Conservation (phyloP, 2,329 filamentous ascomycete genomes). For the Rosellinia necatrix region DNA sequence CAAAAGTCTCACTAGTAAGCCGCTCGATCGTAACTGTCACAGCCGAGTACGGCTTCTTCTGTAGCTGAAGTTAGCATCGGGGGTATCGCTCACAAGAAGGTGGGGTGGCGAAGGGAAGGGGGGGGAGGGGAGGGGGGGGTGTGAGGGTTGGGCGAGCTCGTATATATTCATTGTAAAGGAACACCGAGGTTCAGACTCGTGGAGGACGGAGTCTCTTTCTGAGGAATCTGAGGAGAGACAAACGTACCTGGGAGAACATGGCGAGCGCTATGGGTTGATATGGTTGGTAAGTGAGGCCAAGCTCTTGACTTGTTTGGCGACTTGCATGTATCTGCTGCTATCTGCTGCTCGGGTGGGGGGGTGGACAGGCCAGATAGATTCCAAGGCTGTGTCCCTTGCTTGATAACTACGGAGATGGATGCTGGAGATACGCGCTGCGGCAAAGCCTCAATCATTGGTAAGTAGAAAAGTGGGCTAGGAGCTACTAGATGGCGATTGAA, state of each 20-base stretch:
- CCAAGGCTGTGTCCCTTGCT: not conserved
- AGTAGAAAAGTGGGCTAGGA: not conserved
- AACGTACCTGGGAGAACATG: slow-evolving; percentile 30
- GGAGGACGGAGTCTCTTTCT: not conserved
- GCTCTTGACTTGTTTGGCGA: not conserved
- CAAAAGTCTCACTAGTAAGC: slow-evolving; percentile 85
- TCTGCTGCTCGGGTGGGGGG: too few relatives aligned
- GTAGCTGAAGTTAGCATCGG: slow-evolving; percentile 16
- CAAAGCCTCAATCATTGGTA: not conserved
- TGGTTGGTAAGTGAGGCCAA: slow-evolving; percentile 22
- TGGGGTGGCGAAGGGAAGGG: not conserved
- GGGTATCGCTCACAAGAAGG: not conserved
- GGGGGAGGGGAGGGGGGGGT: not conserved
- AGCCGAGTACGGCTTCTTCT: slow-evolving; percentile 89
- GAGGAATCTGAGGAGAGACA: not conserved
- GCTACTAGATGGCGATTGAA: not conserved
- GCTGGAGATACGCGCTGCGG: not conserved
- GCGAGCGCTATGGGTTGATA: slow-evolving; percentile 10
- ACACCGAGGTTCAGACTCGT: not conserved
- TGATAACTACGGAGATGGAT: not conserved
- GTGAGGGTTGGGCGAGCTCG: too few relatives aligned
- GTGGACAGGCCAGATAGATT: too few relatives aligned
- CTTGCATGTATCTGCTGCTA: too few relatives aligned
- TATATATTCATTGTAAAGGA: too few relatives aligned
- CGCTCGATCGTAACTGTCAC: slow-evolving; percentile 92